Evolutionary conservation across 2,329 filamentous ascomycete species (phyloP).

Genomic region (Penicillium sp.): DNA sequence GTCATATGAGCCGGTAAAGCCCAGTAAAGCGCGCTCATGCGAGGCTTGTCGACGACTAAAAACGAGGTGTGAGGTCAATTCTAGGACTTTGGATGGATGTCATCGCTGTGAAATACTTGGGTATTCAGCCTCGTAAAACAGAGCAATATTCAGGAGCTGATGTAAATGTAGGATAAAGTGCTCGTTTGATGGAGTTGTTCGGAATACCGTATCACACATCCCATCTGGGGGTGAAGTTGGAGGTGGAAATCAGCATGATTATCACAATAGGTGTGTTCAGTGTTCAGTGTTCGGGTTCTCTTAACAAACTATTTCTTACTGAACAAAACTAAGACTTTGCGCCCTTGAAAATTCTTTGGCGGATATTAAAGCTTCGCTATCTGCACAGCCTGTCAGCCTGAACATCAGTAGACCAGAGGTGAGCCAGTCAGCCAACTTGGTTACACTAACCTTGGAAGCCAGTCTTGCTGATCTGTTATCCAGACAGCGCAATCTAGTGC

Average conservation of each 20-base stretch:
- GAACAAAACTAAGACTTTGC: background rate
- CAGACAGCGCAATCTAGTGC: constrained; percentile 1
- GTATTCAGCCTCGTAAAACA: background rate
- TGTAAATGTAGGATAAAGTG: constrained; percentile 5
- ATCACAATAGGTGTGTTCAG: constrained; percentile 4
- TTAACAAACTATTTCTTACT: background rate
- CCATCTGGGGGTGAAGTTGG: background rate
- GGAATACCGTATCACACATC: background rate
- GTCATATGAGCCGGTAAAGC: background rate
- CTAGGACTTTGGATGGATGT: constrained; percentile 5
- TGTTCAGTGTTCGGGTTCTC: background rate
- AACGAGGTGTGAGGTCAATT: constrained; percentile 17
- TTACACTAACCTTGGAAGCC: background rate
- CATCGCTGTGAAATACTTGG: constrained; percentile 16
- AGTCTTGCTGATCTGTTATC: background rate
- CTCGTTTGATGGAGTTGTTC: constrained; percentile 1
- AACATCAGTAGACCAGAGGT: background rate
- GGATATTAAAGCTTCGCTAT: constrained; percentile 6
- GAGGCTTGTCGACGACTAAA: constrained; percentile 20
- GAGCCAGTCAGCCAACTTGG: background rate
- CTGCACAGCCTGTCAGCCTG: background rate
- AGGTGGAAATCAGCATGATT: background rate
- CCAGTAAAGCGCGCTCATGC: constrained; percentile 15
- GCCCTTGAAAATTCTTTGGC: constrained; percentile 7
- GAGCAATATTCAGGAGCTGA: background rate